Percentiles rank a stretch among this genome's conserved stretches.
Evolutionary conservation across 2,329 filamentous ascomycete species (phyloP).

Genomic region (Alternaria sp.): DNA sequence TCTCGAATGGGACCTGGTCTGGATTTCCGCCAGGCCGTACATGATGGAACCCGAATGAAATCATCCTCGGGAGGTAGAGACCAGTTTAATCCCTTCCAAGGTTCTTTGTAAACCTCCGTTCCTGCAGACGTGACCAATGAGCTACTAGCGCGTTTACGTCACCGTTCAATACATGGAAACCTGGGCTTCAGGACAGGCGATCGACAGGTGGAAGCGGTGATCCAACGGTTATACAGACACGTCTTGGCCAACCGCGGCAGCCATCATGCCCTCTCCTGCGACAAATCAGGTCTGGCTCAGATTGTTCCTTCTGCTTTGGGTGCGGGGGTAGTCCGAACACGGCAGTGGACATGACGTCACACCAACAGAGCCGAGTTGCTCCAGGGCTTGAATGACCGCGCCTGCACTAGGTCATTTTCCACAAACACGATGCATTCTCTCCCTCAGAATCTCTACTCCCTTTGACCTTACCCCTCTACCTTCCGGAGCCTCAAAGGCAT

Average conservation of each 20-base stretch:
- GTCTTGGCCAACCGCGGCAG: neutral
- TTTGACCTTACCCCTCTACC: neutral
- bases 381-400: slow-evolving; percentile 7
- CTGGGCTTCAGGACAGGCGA: neutral
- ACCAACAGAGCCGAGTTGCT: slow-evolving; percentile 7
- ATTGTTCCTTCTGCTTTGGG: slow-evolving; percentile 8
- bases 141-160: slow-evolving; percentile 5
- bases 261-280: neutral
- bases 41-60: neutral
- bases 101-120: neutral
- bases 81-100: neutral
- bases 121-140: neutral
- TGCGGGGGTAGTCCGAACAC: neutral
- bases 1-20: slow-evolving; percentile 39
- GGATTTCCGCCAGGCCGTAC: slow-evolving; percentile 27
- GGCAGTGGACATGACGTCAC: slow-evolving; percentile 19
- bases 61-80: neutral
- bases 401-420: slow-evolving; percentile 4
- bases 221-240: neutral
- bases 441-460: neutral
- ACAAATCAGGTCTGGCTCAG: neutral
- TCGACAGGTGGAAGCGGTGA: neutral
- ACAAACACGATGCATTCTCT: slow-evolving; percentile 5
- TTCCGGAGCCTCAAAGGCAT: slow-evolving; percentile 8
- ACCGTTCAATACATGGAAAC: slow-evolving; percentile 1